Percentiles rank a stretch among this genome's conserved stretches.
Evolutionary conservation across 352 stramenopile species (phyloP).

Genomic region (Globisporangium iwayamae): DNA sequence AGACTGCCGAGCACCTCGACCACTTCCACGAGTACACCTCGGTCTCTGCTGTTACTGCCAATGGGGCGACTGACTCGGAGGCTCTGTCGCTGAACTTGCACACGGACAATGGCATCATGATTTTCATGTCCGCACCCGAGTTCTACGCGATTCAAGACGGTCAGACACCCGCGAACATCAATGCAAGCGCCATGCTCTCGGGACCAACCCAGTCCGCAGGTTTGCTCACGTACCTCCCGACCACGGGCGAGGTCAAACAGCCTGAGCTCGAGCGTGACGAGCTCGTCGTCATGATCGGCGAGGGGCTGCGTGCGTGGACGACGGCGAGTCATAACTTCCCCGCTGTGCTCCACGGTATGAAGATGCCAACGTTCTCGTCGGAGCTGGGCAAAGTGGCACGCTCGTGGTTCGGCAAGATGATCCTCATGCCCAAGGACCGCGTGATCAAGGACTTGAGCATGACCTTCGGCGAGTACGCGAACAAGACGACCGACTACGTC

Average conservation of each 20-base stretch:
- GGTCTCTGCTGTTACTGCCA: background rate
- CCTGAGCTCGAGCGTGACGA: conserved; percentile 20
- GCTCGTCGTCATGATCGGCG: conserved; percentile 27
- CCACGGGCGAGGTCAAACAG: conserved; percentile 13
- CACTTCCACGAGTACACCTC: conserved; percentile 24
- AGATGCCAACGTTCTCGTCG: conserved; percentile 19
- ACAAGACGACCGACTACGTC: conserved; percentile 16
- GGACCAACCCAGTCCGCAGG: conserved; percentile 12
- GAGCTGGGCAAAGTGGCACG: conserved; percentile 13
- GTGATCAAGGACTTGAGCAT: conserved; percentile 16
- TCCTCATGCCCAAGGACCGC: conserved; percentile 21
- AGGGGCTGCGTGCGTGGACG: conserved; percentile 18
- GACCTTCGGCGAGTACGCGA: conserved; percentile 19
- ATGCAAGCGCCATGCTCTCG: conserved; percentile 7
- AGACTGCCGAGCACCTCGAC: conserved; percentile 17
- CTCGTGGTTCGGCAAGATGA: conserved; percentile 14
- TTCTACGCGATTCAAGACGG: conserved; percentile 16
- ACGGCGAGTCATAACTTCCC: conserved; percentile 9
- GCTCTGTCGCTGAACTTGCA: conserved; percentile 21
- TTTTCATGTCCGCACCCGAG: conserved; percentile 20
- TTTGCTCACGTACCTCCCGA: conserved; percentile 17
- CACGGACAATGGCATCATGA: conserved; percentile 23
- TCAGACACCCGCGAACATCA: background rate
- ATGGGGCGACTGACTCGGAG: background rate
- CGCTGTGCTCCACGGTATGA: conserved; percentile 20